Evolutionary conservation across 2,329 filamentous ascomycete species (phyloP).

Genomic region (Epichloe typhina): DNA sequence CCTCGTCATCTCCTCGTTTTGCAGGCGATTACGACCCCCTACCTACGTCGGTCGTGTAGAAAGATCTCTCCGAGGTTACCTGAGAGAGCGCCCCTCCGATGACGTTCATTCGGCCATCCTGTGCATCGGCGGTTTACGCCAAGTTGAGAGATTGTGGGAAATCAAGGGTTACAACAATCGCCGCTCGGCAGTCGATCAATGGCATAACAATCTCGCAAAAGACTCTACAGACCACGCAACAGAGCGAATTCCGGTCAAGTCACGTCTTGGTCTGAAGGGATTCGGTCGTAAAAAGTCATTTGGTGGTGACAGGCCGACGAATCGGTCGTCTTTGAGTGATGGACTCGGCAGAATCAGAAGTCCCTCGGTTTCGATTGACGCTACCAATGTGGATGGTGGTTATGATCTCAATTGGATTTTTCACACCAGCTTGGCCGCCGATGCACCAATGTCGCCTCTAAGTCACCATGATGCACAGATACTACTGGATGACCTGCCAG

Average conservation of each 20-base stretch:
- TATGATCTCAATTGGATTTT: constrained; percentile 35
- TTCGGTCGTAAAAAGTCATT: constrained; percentile 46
- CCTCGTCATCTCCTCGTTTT: constrained; percentile 50
- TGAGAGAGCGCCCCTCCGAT: constrained; percentile 48
- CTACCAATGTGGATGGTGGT: constrained; percentile 12
- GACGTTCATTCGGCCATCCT: constrained; percentile 49
- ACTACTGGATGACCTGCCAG: constrained; percentile 41
- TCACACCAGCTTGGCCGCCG: constrained; percentile 43
- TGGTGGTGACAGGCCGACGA: constrained; percentile 14
- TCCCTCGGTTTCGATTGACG: constrained; percentile 18
- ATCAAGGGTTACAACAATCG: constrained; percentile 52
- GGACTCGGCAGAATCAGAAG: constrained; percentile 14
- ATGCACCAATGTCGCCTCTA: constrained; percentile 48
- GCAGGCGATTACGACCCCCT: constrained; percentile 46
- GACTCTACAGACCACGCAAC: constrained; percentile 28
- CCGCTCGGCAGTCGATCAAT: constrained; percentile 44
- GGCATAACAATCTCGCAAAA: constrained; percentile 40
- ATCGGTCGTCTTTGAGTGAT: constrained; percentile 13
- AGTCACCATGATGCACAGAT: constrained; percentile 34
- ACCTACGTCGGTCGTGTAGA: constrained; percentile 52
- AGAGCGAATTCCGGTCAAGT: constrained; percentile 30
- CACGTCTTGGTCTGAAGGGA: constrained; percentile 37
- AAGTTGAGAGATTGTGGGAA: constrained; percentile 52
- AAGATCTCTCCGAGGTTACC: constrained; percentile 47
- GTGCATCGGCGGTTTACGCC: constrained; percentile 46